Evolutionary conservation across 306 rosid genomes (phyloP), one percentile per base, ranked within the genome.

Genomic region (Corylus heterophylla): DNA sequence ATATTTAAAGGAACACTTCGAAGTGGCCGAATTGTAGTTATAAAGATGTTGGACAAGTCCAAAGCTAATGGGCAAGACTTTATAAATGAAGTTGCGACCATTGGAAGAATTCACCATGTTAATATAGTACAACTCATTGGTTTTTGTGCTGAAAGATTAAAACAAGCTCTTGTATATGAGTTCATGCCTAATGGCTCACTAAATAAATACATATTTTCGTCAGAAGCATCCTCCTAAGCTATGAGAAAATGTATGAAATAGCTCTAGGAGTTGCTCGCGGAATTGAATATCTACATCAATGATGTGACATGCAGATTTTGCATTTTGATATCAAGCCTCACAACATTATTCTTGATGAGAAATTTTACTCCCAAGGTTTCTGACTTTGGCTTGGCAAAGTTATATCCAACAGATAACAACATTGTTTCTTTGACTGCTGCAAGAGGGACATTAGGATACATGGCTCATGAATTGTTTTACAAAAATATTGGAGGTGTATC

Each of bases 161-260:
- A 78, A 0, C 76, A 51, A 2, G 69, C 79, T 12, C 79, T 80
- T 18, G 20, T 80, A 11, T 80, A 78, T 68, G 86, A 83, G 31
- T 83, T 31, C 44, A 83, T 83, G 83, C 20, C 80, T 17, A 78
- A 74, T 78, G 75, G 83, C 0, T 83, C 86, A 8, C 54, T 83
- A 0, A 83, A 79, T 44, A 83, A 75, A 62, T 75, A 75, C 55
- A 61, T 83, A 13, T 83, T 79, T 25, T 56, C 69, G 0, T 27
- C 17, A 16, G 78, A 5, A 70, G 12, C 27, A 22, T 20, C 0
- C n/a, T 16, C 20, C 35, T 79, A 11, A 79, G 49, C 10, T 39
- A 25, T 5, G 71, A 71, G 0, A 75, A 75, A 51, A 67, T 14
- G 49, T 69, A 16, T 51, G 70, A 68, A 4, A 78, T 83, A 13